These are phyloP conservation scores for Teunomyces tritomae DNA, from an alignment of 805 yeast genomes.

Conservation along the genomic window DNA sequence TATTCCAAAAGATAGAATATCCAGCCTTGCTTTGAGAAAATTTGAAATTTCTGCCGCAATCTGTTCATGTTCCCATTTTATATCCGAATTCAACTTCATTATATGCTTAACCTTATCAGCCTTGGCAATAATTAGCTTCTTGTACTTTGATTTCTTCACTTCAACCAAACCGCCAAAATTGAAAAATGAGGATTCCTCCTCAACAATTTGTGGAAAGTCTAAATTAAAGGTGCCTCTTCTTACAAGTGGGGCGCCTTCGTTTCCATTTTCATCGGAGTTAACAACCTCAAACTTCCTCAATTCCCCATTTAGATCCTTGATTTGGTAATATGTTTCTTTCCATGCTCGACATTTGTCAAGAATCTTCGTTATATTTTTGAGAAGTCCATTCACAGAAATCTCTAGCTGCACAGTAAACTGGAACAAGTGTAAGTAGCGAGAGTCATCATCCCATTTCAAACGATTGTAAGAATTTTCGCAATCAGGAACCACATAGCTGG, in stretches of 20 bases:
- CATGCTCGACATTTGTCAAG: constrained; percentile 26
- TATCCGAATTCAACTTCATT: constrained; percentile 41
- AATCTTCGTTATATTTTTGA: constrained; percentile 20
- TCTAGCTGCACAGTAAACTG: constrained; percentile 24
- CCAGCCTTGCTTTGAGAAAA: constrained; percentile 50
- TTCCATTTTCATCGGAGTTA: constrained; percentile 5
- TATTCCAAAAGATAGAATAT: constrained; percentile 37
- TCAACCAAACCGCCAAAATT: constrained; percentile 46
- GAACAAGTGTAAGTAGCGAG: constrained; percentile 7
- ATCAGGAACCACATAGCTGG: background rate
- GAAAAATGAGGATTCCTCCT: constrained; percentile 24
- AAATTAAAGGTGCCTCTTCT: constrained; percentile 16
- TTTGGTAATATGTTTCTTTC: constrained; percentile 27
- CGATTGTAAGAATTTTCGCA: background rate
- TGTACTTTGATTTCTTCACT: constrained; percentile 48
- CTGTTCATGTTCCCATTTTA: constrained; percentile 55
- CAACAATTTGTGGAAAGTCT: constrained; percentile 10
- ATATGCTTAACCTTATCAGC: constrained; percentile 43
- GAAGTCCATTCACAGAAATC: constrained; percentile 19
- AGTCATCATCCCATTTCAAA: background rate
- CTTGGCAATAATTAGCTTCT: constrained; percentile 38
- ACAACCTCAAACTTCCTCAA: constrained; percentile 23
- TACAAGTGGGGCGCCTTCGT: constrained; percentile 8
- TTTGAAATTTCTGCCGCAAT: constrained; percentile 63
- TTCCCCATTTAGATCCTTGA: constrained; percentile 27